A percentile compares a stretch with the other conserved stretches of the same genome.
Evolutionary conservation across 176 grass and related monocot species (phyloP).

Genomic region (Oryza meyeriana): DNA sequence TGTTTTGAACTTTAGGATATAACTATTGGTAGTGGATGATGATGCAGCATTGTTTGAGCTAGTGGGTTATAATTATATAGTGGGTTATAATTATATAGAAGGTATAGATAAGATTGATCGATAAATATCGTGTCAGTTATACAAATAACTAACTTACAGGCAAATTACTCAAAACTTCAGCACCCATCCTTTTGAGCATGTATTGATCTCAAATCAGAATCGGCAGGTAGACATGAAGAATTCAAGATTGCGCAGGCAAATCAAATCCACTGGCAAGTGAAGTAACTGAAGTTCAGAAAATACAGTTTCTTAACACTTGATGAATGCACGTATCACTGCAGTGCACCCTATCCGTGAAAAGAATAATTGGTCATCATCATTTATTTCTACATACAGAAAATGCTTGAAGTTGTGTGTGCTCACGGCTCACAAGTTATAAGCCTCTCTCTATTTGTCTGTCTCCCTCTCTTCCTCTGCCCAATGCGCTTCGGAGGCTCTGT

Average conservation of each 20-base stretch:
- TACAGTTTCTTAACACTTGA: background rate
- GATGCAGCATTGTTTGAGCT: no score
- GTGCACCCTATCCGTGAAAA: background rate
- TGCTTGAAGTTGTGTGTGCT: background rate
- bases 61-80: no score
- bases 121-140: background rate
- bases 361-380: background rate
- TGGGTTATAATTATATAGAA: no score
- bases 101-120: background rate
- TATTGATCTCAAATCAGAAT: background rate
- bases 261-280: background rate
- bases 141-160: background rate
- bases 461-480: background rate
- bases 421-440: slow-evolving; percentile 24
- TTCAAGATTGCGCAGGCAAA: background rate
- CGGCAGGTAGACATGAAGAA: background rate
- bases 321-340: background rate
- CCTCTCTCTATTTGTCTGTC: background rate
- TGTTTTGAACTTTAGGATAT: no score
- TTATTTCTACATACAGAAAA: background rate
- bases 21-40: no score
- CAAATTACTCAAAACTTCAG: no score
- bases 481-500: background rate
- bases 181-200: background rate
- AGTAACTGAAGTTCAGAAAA: background rate